Conservation (phyloP, 176 grass and related monocot genomes). For the Alopecurus myosuroides region DNA sequence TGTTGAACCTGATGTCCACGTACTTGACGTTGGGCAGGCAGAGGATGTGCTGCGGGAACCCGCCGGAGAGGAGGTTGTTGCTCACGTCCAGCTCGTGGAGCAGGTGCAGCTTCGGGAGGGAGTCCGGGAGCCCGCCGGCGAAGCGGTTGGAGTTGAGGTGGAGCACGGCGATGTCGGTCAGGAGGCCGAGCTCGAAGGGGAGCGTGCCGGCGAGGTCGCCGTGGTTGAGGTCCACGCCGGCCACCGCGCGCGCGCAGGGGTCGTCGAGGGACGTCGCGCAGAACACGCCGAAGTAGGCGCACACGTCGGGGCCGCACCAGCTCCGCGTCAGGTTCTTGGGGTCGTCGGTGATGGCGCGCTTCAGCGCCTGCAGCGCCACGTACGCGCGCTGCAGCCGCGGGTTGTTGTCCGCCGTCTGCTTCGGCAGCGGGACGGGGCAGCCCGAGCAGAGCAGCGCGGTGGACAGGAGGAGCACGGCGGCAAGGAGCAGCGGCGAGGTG, state of each 20-base stretch:
- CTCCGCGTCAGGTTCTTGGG: constrained; percentile 42
- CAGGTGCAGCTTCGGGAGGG: constrained; percentile 28
- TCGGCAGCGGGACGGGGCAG: background rate
- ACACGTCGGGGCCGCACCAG: constrained; percentile 86
- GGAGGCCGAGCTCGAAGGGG: constrained; percentile 64
- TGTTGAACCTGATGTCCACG: constrained; percentile 79
- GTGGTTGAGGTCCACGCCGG: constrained; percentile 71
- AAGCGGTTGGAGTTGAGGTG: constrained; percentile 96
- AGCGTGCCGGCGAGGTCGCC: constrained; percentile 47
- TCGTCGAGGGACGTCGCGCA: constrained; percentile 54
- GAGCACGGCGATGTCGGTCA: constrained; percentile 63
- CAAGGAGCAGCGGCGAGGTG: constrained; percentile 10
- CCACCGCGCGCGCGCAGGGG: constrained; percentile 41
- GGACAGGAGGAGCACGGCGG: constrained; percentile 19
- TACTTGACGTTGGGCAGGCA: constrained; percentile 63
- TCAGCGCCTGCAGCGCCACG: constrained; percentile 65
- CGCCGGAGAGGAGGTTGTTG: constrained; percentile 74
- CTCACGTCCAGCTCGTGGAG: constrained; percentile 84
- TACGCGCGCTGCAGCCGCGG: constrained; percentile 59
- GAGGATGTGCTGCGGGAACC: constrained; percentile 63
- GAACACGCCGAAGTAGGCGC: constrained; percentile 76
- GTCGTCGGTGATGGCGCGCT: constrained; percentile 60
- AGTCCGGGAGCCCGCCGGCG: constrained; percentile 38
- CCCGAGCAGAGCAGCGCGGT: constrained; percentile 13
- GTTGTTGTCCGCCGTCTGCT: constrained; percentile 58